Percentiles rank a stretch among this genome's conserved stretches.
These are phyloP conservation scores for Torrubiellomyces zombiae DNA, from an alignment of 2,329 filamentous ascomycete species.

Conservation along the genomic window DNA sequence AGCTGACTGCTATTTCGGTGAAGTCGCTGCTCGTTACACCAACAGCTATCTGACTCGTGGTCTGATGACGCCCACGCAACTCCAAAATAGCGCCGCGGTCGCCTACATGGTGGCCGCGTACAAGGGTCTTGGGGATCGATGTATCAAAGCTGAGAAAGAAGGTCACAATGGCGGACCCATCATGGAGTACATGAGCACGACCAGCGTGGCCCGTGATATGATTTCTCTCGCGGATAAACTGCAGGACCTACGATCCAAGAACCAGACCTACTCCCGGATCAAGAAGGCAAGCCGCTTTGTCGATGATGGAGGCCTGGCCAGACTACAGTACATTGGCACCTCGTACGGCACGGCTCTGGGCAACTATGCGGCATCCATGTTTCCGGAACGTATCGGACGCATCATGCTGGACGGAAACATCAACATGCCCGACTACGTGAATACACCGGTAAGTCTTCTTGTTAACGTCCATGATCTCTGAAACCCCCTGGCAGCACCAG, in stretches of 20 bases:
- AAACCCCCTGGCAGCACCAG: not conserved
- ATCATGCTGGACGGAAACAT: slow-evolving; percentile 19
- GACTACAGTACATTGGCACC: slow-evolving; percentile 27
- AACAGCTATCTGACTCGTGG: not conserved
- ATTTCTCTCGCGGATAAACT: slow-evolving; percentile 3
- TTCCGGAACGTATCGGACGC: slow-evolving; percentile 14
- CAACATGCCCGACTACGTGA: slow-evolving; percentile 15
- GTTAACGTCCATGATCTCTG: not conserved
- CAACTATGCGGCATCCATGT: slow-evolving; percentile 10
- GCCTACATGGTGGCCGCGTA: slow-evolving; percentile 3
- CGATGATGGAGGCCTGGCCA: slow-evolving; percentile 4
- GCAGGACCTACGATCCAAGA: slow-evolving; percentile 2
- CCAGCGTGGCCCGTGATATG: slow-evolving; percentile 5
- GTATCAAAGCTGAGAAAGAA: slow-evolving; percentile 5
- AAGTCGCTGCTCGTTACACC: slow-evolving; percentile 6
- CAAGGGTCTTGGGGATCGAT: slow-evolving; percentile 11
- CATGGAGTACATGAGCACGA: slow-evolving; percentile 9
- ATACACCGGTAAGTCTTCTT: slow-evolving; percentile 9
- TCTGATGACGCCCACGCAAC: not conserved
- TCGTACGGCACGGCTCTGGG: slow-evolving; percentile 19
- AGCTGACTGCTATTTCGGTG: slow-evolving; percentile 5
- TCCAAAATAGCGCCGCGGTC: not conserved
- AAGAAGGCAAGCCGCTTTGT: not conserved
- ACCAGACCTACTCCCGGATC: not conserved
- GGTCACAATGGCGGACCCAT: slow-evolving; percentile 7